Percentiles rank a stretch among this genome's conserved stretches.
phyloP scores from a whole-genome alignment of 257 asterid genomes.

The Solanum boliviense region DNA sequence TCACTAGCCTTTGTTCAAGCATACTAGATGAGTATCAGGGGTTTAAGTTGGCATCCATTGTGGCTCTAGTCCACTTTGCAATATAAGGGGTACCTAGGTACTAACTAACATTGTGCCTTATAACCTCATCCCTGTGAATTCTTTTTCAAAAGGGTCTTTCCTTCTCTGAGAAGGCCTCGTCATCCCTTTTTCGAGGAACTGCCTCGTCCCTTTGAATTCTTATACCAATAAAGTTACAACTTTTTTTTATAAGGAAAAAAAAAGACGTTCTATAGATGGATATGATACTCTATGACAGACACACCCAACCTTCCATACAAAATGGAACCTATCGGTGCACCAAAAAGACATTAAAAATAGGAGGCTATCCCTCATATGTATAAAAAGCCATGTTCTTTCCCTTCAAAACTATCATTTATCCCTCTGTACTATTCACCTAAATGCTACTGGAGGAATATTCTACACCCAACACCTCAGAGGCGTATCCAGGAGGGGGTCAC shows the following conservation, averaged over 20 bases:
- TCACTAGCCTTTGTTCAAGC: not conserved
- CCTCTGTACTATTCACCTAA: not conserved
- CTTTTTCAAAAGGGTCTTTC: not conserved
- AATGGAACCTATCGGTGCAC: not conserved
- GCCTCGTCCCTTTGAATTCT: not conserved
- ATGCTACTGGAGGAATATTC: not conserved
- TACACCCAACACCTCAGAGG: not conserved
- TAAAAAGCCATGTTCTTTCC: not conserved
- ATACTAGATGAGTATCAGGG: not conserved
- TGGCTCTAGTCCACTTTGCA: not conserved
- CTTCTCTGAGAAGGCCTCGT: not conserved
- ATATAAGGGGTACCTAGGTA: not conserved
- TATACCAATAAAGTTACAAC: not conserved
- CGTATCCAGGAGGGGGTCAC: no score
- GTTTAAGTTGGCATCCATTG: not conserved
- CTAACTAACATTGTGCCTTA: not conserved
- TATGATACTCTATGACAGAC: not conserved
- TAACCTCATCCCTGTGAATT: not conserved
- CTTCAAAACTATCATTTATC: not conserved
- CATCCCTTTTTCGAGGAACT: not conserved
- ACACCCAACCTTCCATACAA: not conserved
- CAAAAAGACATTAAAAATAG: not conserved
- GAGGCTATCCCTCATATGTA: not conserved
- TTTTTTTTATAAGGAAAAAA: not conserved
- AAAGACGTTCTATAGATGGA: not conserved